Evolutionary conservation across 1,284 basidiomycete species (phyloP).

Genomic region (Moniliophthora roreri): DNA sequence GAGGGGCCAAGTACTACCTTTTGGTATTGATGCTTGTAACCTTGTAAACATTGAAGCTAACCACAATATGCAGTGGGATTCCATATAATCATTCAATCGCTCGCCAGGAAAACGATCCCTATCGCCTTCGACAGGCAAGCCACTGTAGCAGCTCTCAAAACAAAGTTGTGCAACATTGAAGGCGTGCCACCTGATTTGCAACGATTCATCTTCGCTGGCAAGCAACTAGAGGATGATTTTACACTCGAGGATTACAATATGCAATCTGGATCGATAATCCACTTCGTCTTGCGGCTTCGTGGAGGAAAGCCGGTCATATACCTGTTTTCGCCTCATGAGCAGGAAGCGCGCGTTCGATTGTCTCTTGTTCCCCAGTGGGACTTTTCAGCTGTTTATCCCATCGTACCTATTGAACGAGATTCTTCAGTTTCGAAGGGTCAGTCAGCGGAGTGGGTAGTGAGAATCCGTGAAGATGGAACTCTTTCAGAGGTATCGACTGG

Average conservation of each 20-base stretch:
- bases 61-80: too few species aligned
- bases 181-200: background rate
- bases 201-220: background rate
- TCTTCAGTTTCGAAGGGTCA: slow-evolving; percentile 3
- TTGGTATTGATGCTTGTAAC: too few species aligned
- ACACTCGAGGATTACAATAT: background rate
- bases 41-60: too few species aligned
- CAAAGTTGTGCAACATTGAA: too few species aligned
- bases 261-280: background rate
- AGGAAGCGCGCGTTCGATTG: slow-evolving; percentile 23
- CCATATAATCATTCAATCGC: too few species aligned
- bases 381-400: slow-evolving; percentile 34
- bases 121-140: too few species aligned
- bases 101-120: too few species aligned
- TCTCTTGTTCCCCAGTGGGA: slow-evolving; percentile 28
- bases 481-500: slow-evolving; percentile 23
- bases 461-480: slow-evolving; percentile 22
- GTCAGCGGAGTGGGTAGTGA: slow-evolving; percentile 28
- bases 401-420: slow-evolving; percentile 14
- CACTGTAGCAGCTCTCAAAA: too few species aligned
- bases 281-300: background rate
- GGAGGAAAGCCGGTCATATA: slow-evolving; percentile 33
- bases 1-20: too few species aligned
- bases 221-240: background rate
- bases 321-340: slow-evolving; percentile 23